A percentile compares a stretch with the other conserved stretches of the same genome.
Conservation (phyloP, 768 basidiomycete genomes). For the Harrya chromipes region DNA sequence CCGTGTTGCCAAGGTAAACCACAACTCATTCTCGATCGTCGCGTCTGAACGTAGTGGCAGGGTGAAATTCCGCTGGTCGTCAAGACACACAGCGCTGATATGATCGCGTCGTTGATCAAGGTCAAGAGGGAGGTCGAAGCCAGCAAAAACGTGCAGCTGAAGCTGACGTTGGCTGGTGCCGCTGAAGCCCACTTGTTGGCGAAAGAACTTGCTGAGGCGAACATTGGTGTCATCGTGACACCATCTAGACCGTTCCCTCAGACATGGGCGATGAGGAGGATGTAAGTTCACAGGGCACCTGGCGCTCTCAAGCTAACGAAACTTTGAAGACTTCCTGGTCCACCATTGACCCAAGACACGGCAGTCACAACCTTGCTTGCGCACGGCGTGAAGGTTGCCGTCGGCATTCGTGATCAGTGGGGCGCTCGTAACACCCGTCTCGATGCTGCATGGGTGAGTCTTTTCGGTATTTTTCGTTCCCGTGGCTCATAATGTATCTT, state of each 20-base stretch:
- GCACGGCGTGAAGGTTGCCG: slow-evolving; percentile 60
- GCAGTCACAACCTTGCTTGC: slow-evolving; percentile 51
- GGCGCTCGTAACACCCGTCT: slow-evolving; percentile 36
- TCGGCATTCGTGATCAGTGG: slow-evolving; percentile 43
- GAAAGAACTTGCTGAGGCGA: slow-evolving; percentile 59
- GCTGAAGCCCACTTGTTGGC: slow-evolving; percentile 66
- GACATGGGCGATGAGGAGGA: slow-evolving; percentile 62
- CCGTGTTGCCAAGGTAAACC: slow-evolving; percentile 15
- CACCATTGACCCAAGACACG: slow-evolving; percentile 59
- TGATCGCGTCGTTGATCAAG: slow-evolving; percentile 66
- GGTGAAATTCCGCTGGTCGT: slow-evolving; percentile 63
- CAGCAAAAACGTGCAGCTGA: slow-evolving; percentile 34
- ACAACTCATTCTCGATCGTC: background rate
- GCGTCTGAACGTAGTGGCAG: slow-evolving; percentile 27
- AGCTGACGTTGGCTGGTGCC: slow-evolving; percentile 61
- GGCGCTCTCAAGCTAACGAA: background rate
- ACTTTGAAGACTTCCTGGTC: slow-evolving; percentile 47
- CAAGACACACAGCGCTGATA: slow-evolving; percentile 65
- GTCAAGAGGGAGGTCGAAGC: slow-evolving; percentile 54
- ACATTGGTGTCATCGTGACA: slow-evolving; percentile 69
- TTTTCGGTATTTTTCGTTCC: slow-evolving; percentile 1
- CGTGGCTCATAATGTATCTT: background rate
- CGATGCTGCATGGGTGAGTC: slow-evolving; percentile 38
- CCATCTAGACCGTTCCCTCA: slow-evolving; percentile 60
- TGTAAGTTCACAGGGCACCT: slow-evolving; percentile 39